These are phyloP conservation scores for Martiniozyma asiatica DNA, from an alignment of 1,139 yeast species.

Conservation along the genomic window DNA sequence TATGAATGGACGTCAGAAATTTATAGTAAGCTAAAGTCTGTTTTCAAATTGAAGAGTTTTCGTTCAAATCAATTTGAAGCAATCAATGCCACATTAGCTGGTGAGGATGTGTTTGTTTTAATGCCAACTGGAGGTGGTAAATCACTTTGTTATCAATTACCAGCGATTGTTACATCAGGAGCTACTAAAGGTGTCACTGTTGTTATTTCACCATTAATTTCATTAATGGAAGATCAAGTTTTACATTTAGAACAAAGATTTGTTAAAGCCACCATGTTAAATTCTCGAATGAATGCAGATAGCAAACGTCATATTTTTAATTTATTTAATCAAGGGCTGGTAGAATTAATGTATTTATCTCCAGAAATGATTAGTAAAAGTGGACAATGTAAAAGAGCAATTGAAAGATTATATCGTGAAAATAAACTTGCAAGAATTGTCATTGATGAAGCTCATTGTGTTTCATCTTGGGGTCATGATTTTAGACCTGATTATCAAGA, in stretches of 20 bases:
- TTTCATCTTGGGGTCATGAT: slow-evolving; percentile 98
- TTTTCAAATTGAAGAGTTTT: slow-evolving; percentile 56
- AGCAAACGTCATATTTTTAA: slow-evolving; percentile 57
- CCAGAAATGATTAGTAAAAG: slow-evolving; percentile 93
- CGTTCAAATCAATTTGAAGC: slow-evolving; percentile 84
- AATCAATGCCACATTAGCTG: slow-evolving; percentile 64
- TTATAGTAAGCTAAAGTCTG: slow-evolving; percentile 37
- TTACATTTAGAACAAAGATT: slow-evolving; percentile 57
- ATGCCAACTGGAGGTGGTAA: slow-evolving; percentile 99
- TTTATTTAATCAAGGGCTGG: slow-evolving; percentile 48
- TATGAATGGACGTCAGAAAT: slow-evolving; percentile 62
- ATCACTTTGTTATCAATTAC: slow-evolving; percentile 89
- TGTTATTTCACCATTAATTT: slow-evolving; percentile 88
- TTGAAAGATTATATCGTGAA: slow-evolving; percentile 43
- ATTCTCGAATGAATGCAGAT: slow-evolving; percentile 56
- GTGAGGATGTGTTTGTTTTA: slow-evolving; percentile 82
- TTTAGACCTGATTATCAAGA: slow-evolving; percentile 92
- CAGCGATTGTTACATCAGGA: slow-evolving; percentile 74
- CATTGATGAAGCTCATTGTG: slow-evolving; percentile 98
- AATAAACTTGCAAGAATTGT: slow-evolving; percentile 70
- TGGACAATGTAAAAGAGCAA: slow-evolving; percentile 52
- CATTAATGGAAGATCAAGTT: slow-evolving; percentile 97
- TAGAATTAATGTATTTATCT: slow-evolving; percentile 76
- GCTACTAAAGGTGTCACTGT: slow-evolving; percentile 73
- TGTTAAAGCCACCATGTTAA: slow-evolving; percentile 80